phyloP scores from a whole-genome alignment of 768 basidiomycete genomes.

The Calocybe cyanea region DNA sequence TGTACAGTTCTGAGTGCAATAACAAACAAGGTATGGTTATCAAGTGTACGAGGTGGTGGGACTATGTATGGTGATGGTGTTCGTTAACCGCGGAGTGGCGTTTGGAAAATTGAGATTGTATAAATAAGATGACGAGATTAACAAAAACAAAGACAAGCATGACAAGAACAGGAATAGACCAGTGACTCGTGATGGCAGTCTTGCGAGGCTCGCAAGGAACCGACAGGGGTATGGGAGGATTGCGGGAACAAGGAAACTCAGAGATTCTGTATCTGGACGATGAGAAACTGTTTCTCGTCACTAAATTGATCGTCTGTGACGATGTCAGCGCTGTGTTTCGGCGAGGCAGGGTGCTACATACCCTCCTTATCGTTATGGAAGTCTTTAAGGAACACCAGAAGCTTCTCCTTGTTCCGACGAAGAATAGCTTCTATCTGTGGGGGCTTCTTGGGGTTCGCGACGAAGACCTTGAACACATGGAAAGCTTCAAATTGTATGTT shows the following conservation, averaged over 20 bases:
- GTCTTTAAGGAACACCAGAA: slow-evolving; percentile 81
- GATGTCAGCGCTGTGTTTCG: not conserved
- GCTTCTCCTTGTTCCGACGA: slow-evolving; percentile 89
- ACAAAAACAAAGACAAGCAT: too few species aligned
- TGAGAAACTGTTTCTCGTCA: slow-evolving; percentile 96
- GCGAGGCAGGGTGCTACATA: slow-evolving; percentile 26
- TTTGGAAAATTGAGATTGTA: slow-evolving; percentile 11
- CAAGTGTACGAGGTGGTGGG: slow-evolving; percentile 1
- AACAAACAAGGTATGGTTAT: slow-evolving; percentile 2
- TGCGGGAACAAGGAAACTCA: slow-evolving; percentile 25
- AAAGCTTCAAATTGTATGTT: slow-evolving; percentile 99
- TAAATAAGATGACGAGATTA: not conserved
- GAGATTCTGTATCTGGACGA: slow-evolving; percentile 83
- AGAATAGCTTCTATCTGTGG: slow-evolving; percentile 91
- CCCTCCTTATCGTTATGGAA: slow-evolving; percentile 99
- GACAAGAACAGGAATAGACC: too few species aligned
- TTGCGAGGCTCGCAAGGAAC: too few species aligned
- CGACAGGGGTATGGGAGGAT: too few species aligned
- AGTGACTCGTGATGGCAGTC: too few species aligned
- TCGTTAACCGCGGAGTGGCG: not conserved
- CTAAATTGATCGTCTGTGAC: slow-evolving; percentile 88
- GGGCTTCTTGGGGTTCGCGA: slow-evolving; percentile 99
- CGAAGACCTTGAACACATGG: slow-evolving; percentile 99
- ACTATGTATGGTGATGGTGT: not conserved
- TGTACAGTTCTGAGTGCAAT: slow-evolving; percentile 6